A percentile compares a stretch with the other conserved stretches of the same genome.
Evolutionary conservation across 139 green algal species (phyloP).

Genomic region (Picochlorum sp.): DNA sequence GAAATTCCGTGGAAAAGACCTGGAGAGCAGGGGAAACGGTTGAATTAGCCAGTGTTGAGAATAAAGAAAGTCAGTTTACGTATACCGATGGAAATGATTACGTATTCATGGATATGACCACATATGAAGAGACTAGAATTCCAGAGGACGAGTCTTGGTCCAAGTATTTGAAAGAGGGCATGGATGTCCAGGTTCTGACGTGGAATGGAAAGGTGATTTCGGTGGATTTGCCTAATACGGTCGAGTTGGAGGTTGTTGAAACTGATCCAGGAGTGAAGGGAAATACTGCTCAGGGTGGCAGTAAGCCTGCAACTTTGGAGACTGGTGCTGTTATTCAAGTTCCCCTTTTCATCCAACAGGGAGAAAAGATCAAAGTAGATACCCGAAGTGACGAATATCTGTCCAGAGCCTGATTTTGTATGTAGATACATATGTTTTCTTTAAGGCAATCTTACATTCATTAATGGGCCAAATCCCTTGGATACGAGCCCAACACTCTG

Average conservation of each 20-base stretch:
- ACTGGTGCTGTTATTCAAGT: slow-evolving; percentile 69
- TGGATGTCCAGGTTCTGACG: slow-evolving; percentile 61
- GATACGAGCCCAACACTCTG: slow-evolving; percentile 88
- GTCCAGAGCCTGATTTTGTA: slow-evolving; percentile 10
- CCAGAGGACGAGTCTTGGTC: slow-evolving; percentile 64
- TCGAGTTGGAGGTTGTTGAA: slow-evolving; percentile 71
- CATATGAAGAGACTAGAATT: slow-evolving; percentile 92
- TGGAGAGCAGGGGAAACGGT: slow-evolving; percentile 92
- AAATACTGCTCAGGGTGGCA: slow-evolving; percentile 76
- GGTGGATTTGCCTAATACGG: slow-evolving; percentile 71
- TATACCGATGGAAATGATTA: slow-evolving; percentile 74
- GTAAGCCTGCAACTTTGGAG: slow-evolving; percentile 84
- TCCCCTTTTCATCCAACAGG: slow-evolving; percentile 76
- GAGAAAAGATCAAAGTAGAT: slow-evolving; percentile 81
- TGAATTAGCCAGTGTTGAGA: slow-evolving; percentile 54
- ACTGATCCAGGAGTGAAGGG: slow-evolving; percentile 85
- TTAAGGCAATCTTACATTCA: not conserved
- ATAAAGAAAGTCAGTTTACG: slow-evolving; percentile 73
- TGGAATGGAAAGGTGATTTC: slow-evolving; percentile 90
- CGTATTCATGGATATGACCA: slow-evolving; percentile 94
- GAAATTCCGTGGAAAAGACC: slow-evolving; percentile 77
- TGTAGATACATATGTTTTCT: not conserved
- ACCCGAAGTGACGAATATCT: slow-evolving; percentile 58
- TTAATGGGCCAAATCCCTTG: slow-evolving; percentile 47
- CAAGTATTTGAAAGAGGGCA: slow-evolving; percentile 86